Evolutionary conservation across 768 basidiomycete genomes (phyloP).

Genomic region (Boletellus ananas): DNA sequence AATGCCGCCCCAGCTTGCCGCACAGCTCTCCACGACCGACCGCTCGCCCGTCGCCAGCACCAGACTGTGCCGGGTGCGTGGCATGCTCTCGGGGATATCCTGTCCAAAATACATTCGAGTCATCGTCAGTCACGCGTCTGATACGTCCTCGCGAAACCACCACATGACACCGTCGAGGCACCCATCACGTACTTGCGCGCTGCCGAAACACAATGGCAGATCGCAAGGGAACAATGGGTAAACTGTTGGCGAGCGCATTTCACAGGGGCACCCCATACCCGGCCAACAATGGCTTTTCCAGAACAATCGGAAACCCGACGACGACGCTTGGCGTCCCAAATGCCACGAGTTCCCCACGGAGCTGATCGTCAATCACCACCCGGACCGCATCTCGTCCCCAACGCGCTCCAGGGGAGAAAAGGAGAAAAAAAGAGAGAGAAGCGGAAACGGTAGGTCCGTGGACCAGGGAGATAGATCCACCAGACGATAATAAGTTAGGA

Average conservation of each 20-base stretch:
- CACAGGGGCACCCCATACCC: constrained; percentile 14
- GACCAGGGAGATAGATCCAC: not conserved
- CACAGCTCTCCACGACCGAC: constrained; percentile 53
- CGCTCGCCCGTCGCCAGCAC: constrained; percentile 45
- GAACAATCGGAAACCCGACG: not conserved
- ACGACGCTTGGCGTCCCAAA: too few relatives aligned
- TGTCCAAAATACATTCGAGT: constrained; percentile 14
- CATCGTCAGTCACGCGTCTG: constrained; percentile 9
- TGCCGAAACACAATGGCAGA: constrained; percentile 1
- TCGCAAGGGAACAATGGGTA: not conserved
- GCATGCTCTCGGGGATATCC: constrained; percentile 36
- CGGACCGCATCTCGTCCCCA: not conserved
- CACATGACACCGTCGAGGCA: not conserved
- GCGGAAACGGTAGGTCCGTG: not conserved
- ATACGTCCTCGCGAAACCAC: too few relatives aligned
- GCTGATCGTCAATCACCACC: not conserved
- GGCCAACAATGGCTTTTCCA: constrained; percentile 19
- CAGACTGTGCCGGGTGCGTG: constrained; percentile 44
- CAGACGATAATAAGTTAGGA: constrained; percentile 21
- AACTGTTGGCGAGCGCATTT: not conserved
- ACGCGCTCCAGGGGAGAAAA: not conserved
- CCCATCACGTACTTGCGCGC: not conserved
- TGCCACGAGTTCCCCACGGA: not conserved
- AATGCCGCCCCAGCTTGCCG: constrained; percentile 39
- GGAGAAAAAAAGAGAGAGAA: not conserved